Percentiles rank a stretch among this genome's conserved stretches.
Evolutionary conservation across 306 rosid genomes (phyloP).

Genomic region (Vachellia pachyceras): DNA sequence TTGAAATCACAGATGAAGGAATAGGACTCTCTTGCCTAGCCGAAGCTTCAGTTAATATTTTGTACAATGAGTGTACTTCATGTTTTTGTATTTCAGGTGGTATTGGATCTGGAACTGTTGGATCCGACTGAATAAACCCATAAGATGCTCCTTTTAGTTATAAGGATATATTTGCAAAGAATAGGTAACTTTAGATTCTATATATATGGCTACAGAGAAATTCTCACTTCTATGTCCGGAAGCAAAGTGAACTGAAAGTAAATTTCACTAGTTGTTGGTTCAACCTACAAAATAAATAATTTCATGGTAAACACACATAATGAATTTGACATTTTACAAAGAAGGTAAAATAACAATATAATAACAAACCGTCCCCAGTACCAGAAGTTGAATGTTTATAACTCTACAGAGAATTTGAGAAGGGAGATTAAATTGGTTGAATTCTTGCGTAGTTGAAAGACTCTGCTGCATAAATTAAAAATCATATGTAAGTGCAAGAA

Average conservation of each 20-base stretch:
- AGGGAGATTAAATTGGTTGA: slow-evolving; percentile 62
- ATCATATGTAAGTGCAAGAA: background rate
- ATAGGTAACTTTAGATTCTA: background rate
- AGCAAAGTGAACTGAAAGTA: slow-evolving; percentile 70
- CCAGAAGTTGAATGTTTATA: slow-evolving; percentile 62
- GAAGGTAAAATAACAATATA: background rate
- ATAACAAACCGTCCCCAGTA: slow-evolving; percentile 47
- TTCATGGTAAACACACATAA: background rate
- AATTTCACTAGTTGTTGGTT: slow-evolving; percentile 72
- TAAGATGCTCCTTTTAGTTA: background rate
- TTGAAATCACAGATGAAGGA: slow-evolving; percentile 58
- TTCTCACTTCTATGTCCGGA: slow-evolving; percentile 72
- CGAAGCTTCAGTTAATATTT: background rate
- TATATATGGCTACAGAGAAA: background rate
- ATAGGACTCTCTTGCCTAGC: background rate
- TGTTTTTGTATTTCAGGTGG: background rate
- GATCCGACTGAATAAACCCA: slow-evolving; percentile 46
- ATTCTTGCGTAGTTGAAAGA: slow-evolving; percentile 72
- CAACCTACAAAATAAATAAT: slow-evolving; percentile 61
- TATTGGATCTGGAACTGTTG: slow-evolving; percentile 56
- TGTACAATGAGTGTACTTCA: background rate
- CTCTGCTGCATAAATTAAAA: slow-evolving; percentile 56
- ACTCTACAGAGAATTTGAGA: slow-evolving; percentile 77
- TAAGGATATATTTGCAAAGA: slow-evolving; percentile 34
- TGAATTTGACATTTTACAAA: background rate